Evolutionary conservation across 2,329 filamentous ascomycete species (phyloP).

Genomic region (Escovopsis sp.): DNA sequence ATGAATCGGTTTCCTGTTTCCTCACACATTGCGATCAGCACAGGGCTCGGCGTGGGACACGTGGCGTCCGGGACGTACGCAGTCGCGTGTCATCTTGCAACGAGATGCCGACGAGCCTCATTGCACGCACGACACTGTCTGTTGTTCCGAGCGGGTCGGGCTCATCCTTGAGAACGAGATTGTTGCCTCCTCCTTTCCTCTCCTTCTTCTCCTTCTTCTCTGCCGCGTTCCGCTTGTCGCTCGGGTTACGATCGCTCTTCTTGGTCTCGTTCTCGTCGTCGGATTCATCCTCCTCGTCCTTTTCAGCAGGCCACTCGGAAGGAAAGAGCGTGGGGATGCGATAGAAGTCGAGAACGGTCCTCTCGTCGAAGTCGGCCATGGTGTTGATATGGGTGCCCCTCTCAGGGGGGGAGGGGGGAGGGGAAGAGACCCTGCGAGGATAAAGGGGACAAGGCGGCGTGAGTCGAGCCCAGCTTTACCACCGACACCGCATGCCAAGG

Average conservation of each 20-base stretch:
- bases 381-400: constrained; percentile 5
- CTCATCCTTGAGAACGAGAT: constrained; percentile 78
- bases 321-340: constrained; percentile 68
- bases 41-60: background rate
- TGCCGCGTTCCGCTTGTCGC: constrained; percentile 48
- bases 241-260: constrained; percentile 46
- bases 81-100: constrained; percentile 72
- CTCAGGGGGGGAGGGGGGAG: background rate
- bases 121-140: constrained; percentile 69
- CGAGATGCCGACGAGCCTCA: constrained; percentile 62
- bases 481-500: background rate
- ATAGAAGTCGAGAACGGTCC: constrained; percentile 76
- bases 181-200: constrained; percentile 52
- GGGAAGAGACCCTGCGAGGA: background rate
- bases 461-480: background rate
- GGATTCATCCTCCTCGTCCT: constrained; percentile 54
- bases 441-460: background rate
- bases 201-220: constrained; percentile 52
- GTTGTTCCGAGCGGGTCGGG: constrained; percentile 79
- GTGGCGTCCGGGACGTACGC: constrained; percentile 34
- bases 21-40: constrained; percentile 7
- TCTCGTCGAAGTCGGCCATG: constrained; percentile 63
- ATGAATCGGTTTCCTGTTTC: constrained; percentile 72
- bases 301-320: constrained; percentile 72
- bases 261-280: constrained; percentile 36